These are phyloP conservation scores for Pichia sp. DNA, from an alignment of 1,139 yeast species.

Conservation along the genomic window DNA sequence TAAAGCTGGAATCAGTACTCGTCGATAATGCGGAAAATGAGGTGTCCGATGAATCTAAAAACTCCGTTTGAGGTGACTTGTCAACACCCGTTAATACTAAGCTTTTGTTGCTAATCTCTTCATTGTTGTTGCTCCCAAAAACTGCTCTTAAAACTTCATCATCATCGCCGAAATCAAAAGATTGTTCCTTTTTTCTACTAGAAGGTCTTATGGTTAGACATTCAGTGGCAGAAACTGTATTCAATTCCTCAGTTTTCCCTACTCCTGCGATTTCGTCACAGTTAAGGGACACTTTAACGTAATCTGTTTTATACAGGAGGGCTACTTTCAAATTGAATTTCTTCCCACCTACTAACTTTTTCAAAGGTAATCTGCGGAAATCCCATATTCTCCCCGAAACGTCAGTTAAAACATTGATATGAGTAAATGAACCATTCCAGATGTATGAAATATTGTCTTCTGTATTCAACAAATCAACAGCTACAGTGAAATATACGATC, in stretches of 20 bases:
- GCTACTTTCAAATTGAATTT: slow-evolving; percentile 28
- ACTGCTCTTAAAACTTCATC: slow-evolving; percentile 31
- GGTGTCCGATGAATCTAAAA: not conserved
- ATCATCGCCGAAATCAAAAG: slow-evolving; percentile 7
- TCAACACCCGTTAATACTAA: not conserved
- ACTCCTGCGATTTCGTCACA: slow-evolving; percentile 41
- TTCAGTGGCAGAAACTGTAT: not conserved
- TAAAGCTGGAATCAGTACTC: slow-evolving; percentile 25
- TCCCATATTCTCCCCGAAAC: slow-evolving; percentile 35
- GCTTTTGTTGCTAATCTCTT: not conserved
- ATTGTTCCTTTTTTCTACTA: not conserved
- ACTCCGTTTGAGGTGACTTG: not conserved
- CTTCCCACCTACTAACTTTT: slow-evolving; percentile 30
- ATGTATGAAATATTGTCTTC: slow-evolving; percentile 17
- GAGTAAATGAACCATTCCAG: slow-evolving; percentile 35
- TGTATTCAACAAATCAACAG: slow-evolving; percentile 17
- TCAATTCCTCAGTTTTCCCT: slow-evolving; percentile 12
- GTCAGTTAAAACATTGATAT: slow-evolving; percentile 30
- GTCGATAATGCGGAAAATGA: not conserved
- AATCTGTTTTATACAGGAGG: slow-evolving; percentile 22
- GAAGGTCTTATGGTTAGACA: not conserved
- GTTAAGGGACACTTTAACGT: slow-evolving; percentile 29
- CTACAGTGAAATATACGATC: slow-evolving; percentile 1
- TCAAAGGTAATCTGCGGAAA: slow-evolving; percentile 36
- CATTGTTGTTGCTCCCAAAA: slow-evolving; percentile 19